Percentiles rank a stretch among this genome's conserved stretches.
These are phyloP conservation scores for Penicillium maclennaniae DNA, from an alignment of 495 filamentous ascomycete species.

Conservation along the genomic window DNA sequence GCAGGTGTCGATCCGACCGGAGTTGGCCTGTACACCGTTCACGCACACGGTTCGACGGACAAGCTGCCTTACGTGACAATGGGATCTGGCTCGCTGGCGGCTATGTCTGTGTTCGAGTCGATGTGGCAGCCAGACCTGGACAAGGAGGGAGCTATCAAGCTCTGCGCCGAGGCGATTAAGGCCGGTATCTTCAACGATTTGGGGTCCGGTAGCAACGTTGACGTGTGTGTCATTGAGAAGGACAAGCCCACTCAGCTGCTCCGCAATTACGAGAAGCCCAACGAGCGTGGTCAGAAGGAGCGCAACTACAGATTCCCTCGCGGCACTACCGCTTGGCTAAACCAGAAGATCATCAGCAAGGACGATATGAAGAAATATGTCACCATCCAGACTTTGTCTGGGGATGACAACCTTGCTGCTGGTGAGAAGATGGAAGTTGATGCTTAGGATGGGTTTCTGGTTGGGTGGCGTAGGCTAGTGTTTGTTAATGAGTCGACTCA, in stretches of 20 bases:
- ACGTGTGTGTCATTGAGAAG: constrained; percentile 88
- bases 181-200: constrained; percentile 99
- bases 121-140: constrained; percentile 82
- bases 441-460: constrained; percentile 40
- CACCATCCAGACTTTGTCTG: constrained; percentile 76
- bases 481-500: constrained; percentile 14
- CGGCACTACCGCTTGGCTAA: constrained; percentile 89
- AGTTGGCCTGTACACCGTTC: constrained; percentile 93
- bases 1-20: constrained; percentile 97
- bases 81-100: constrained; percentile 92
- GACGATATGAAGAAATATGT: constrained; percentile 95
- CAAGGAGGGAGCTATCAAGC: constrained; percentile 73
- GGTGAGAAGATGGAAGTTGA: constrained; percentile 97
- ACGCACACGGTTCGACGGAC: constrained; percentile 97
- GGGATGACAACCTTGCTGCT: constrained; percentile 51
- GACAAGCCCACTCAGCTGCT: constrained; percentile 85
- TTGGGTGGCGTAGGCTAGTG: constrained; percentile 7
- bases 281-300: constrained; percentile 86
- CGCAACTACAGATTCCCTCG: constrained; percentile 84
- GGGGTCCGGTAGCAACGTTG: constrained; percentile 95
- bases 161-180: constrained; percentile 85
- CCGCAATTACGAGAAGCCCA: constrained; percentile 88
- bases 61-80: constrained; percentile 99
- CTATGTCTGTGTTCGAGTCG: constrained; percentile 98
- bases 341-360: constrained; percentile 88